Evolutionary conservation across 2,329 filamentous ascomycete species (phyloP).

Genomic region (Erysiphe pulchra): DNA sequence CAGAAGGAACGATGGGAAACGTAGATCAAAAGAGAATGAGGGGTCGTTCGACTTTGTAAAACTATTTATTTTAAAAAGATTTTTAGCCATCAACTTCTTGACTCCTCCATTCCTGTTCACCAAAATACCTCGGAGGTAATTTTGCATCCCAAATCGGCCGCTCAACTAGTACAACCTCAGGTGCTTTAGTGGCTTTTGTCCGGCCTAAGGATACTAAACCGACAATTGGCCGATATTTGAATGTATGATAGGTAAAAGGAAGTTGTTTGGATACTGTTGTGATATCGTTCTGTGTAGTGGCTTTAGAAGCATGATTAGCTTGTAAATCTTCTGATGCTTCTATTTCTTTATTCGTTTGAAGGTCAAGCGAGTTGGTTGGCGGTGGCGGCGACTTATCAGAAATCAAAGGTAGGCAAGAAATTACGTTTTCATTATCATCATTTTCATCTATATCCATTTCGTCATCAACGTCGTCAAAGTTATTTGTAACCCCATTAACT

Average conservation of each 20-base stretch:
- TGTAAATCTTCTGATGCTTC: too few species aligned
- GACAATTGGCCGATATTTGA: constrained; percentile 84
- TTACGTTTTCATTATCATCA: background rate
- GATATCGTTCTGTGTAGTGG: too few species aligned
- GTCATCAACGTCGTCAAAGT: constrained; percentile 13
- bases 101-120: constrained; percentile 22
- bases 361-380: too few species aligned
- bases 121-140: constrained; percentile 43
- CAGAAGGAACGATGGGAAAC: too few species aligned
- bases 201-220: constrained; percentile 29
- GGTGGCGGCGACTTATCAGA: too few species aligned
- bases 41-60: too few species aligned
- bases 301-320: too few species aligned
- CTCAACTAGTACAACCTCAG: constrained; percentile 82
- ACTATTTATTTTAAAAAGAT: background rate
- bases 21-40: too few species aligned
- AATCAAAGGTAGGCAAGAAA: too few species aligned
- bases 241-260: constrained; percentile 41
- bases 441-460: background rate
- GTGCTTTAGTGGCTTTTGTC: constrained; percentile 10
- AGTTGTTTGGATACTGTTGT: background rate
- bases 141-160: constrained; percentile 64
- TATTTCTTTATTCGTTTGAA: too few species aligned
- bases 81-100: constrained; percentile 1
- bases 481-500: constrained; percentile 1